A percentile compares a stretch with the other conserved stretches of the same genome.
Evolutionary conservation across 306 rosid species (phyloP).

Genomic region (Ormosia emarginata): DNA sequence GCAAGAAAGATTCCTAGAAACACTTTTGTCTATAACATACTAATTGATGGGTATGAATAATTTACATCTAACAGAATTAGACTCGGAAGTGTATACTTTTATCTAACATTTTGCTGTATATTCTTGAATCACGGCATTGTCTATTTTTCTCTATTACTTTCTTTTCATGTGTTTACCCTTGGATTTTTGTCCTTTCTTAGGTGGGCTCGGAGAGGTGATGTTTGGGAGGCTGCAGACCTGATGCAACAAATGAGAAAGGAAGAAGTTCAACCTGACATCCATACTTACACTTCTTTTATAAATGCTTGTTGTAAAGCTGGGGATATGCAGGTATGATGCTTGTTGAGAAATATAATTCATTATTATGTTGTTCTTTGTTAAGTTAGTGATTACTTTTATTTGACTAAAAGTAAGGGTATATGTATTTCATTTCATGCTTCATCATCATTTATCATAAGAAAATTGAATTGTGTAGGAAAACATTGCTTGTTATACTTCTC

Average conservation of each 20-base stretch:
- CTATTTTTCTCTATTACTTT: not conserved
- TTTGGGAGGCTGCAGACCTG: slow-evolving; percentile 99
- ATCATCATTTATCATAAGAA: not conserved
- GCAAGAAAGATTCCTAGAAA: slow-evolving; percentile 77
- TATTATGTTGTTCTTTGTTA: not conserved
- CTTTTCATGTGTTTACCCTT: not conserved
- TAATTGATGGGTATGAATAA: slow-evolving; percentile 83
- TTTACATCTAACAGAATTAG: not conserved
- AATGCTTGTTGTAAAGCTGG: slow-evolving; percentile 97
- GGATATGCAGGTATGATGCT: slow-evolving; percentile 72
- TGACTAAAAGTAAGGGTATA: not conserved
- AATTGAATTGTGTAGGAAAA: not conserved
- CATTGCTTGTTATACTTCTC: not conserved
- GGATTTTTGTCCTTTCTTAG: slow-evolving; percentile 34
- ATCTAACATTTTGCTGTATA: not conserved
- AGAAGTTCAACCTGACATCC: slow-evolving; percentile 84
- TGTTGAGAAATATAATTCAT: slow-evolving; percentile 8
- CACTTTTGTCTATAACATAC: slow-evolving; percentile 86
- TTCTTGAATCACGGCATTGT: not conserved
- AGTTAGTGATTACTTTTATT: not conserved
- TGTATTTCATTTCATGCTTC: not conserved
- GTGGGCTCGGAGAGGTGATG: slow-evolving; percentile 97
- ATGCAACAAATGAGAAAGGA: slow-evolving; percentile 90
- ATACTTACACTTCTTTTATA: slow-evolving; percentile 87
- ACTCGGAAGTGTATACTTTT: not conserved